phyloP scores from a whole-genome alignment of 2,329 filamentous ascomycete genomes.

The Pyrenophora graminea region DNA sequence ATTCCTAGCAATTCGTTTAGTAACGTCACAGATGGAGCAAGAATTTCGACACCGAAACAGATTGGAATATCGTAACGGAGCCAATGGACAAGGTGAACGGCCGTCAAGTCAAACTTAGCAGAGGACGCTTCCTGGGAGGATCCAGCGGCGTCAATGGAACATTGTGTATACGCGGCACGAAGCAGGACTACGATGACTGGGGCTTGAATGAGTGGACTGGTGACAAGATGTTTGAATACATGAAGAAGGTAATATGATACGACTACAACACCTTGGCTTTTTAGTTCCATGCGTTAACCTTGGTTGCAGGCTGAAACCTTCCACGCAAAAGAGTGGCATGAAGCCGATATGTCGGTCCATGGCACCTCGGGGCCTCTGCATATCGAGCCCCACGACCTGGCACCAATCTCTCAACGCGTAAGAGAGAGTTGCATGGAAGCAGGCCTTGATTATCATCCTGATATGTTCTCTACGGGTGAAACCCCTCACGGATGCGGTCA shows the following conservation, averaged over 20 bases:
- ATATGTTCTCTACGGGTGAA: conserved; percentile 61
- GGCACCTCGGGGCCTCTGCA: conserved; percentile 56
- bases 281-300: neutral
- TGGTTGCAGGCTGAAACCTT: conserved; percentile 57
- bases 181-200: conserved; percentile 62
- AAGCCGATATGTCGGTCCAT: conserved; percentile 54
- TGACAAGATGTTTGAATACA: conserved; percentile 61
- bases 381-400: conserved; percentile 62
- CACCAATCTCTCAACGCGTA: conserved; percentile 61
- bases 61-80: conserved; percentile 57
- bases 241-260: conserved; percentile 52
- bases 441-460: conserved; percentile 59
- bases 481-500: conserved; percentile 39
- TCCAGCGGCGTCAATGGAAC: conserved; percentile 58
- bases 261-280: neutral
- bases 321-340: conserved; percentile 62
- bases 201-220: conserved; percentile 60
- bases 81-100: conserved; percentile 47
- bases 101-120: conserved; percentile 54
- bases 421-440: conserved; percentile 60
- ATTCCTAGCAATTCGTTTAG: neutral
- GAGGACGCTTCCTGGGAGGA: conserved; percentile 57
- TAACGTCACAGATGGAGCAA: conserved; percentile 45
- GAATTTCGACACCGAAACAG: conserved; percentile 55
- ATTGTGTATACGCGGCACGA: conserved; percentile 54